Evolutionary conservation across 768 basidiomycete species (phyloP).

Genomic region (Kwoniella sp.): DNA sequence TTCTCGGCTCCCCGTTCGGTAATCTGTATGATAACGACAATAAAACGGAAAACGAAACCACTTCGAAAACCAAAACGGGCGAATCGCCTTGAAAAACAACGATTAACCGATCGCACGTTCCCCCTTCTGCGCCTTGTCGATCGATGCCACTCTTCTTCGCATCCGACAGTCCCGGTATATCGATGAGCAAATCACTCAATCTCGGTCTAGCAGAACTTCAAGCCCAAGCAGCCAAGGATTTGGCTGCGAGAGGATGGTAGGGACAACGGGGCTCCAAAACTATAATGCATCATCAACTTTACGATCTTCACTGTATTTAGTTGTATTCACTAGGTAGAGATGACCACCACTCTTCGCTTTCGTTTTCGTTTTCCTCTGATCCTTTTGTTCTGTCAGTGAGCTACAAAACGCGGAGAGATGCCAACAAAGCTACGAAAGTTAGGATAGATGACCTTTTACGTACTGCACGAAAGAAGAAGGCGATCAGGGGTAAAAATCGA

Average conservation of each 20-base stretch:
- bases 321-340: no score
- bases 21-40: background rate
- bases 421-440: background rate
- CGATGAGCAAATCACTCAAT: slow-evolving; percentile 6
- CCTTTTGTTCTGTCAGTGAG: no score
- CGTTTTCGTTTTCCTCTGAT: no score
- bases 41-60: background rate
- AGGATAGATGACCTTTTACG: background rate
- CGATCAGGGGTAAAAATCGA: background rate
- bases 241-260: slow-evolving; percentile 13
- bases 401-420: background rate
- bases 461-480: background rate
- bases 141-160: background rate
- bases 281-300: background rate
- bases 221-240: slow-evolving; percentile 8
- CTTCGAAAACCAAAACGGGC: background rate
- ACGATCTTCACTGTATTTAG: background rate
- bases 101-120: no score
- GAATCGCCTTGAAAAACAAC: background rate
- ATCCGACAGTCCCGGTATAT: background rate
- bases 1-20: background rate
- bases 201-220: slow-evolving; percentile 13
- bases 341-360: no score
- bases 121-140: no score
- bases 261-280: background rate